phyloP scores from a whole-genome alignment of 1,139 yeast genomes.

The Saccharomycopsis phalli region DNA sequence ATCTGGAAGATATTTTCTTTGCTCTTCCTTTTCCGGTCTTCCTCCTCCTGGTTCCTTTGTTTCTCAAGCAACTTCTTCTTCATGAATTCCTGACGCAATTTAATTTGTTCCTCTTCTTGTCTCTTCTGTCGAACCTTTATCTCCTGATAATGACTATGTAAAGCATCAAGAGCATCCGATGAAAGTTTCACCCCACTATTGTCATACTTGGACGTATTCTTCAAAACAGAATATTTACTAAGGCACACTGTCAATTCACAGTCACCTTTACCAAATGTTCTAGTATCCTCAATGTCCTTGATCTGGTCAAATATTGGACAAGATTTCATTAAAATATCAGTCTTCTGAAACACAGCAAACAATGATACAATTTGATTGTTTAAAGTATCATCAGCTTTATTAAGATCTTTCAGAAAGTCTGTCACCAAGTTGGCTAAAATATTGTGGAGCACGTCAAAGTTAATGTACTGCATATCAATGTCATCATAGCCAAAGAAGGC shows the following conservation, averaged over 20 bases:
- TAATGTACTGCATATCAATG: conserved; percentile 13
- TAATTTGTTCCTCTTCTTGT: conserved; percentile 10
- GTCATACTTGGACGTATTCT: conserved; percentile 6
- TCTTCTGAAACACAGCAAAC: conserved; percentile 9
- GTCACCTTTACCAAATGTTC: not conserved
- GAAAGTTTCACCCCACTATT: not conserved
- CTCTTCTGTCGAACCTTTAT: conserved; percentile 4
- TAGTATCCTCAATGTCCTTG: conserved; percentile 1
- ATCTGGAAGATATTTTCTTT: conserved; percentile 1
- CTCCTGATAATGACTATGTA: conserved; percentile 4
- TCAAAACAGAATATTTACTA: conserved; percentile 13
- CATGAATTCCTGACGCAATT: conserved; percentile 8
- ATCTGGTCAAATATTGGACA: conserved; percentile 7
- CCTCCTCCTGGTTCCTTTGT: not conserved
- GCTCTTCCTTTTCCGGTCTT: not conserved
- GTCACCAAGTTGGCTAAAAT: conserved; percentile 10
- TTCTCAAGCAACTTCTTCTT: conserved; percentile 8
- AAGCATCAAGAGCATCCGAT: not conserved
- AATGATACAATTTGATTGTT: not conserved
- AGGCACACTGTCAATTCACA: not conserved
- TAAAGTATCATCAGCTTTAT: not conserved
- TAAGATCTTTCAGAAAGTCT: not conserved
- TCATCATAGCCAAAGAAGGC: conserved; percentile 17
- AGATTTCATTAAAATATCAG: conserved; percentile 8
- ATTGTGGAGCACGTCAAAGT: conserved; percentile 16